phyloP scores from a whole-genome alignment of 140 eudicot species.

The Ambrosia hybrid region DNA sequence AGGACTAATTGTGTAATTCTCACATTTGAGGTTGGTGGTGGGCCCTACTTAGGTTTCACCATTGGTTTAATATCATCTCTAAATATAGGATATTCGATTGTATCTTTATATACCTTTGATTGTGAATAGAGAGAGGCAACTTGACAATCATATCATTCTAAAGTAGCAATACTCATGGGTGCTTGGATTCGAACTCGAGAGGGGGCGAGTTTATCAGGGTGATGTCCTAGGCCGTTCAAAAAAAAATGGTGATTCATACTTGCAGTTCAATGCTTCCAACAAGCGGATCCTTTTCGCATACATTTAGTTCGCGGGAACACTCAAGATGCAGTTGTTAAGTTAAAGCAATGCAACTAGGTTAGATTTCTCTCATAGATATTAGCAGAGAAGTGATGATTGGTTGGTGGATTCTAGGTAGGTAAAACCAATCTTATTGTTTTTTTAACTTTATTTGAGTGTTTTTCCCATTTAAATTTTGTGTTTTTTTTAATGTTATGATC shows the following conservation, averaged over 20 bases:
- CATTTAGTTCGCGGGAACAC: slow-evolving; percentile 64
- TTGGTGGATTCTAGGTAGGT: slow-evolving; percentile 50
- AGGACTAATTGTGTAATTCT: no score
- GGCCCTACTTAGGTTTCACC: no score
- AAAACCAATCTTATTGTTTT: slow-evolving; percentile 29
- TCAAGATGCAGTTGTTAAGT: slow-evolving; percentile 60
- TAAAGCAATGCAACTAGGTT: slow-evolving; percentile 59
- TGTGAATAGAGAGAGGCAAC: no score
- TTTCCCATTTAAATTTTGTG: slow-evolving; percentile 19
- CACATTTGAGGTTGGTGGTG: no score
- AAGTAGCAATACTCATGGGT: no score
- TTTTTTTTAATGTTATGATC: slow-evolving; percentile 6
- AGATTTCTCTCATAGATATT: slow-evolving; percentile 46
- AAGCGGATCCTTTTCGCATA: slow-evolving; percentile 65
- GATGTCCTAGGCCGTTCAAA: no score
- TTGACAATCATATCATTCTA: no score
- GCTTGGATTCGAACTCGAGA: no score
- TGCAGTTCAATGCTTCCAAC: slow-evolving; percentile 75
- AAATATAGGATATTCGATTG: no score
- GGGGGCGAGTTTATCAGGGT: no score
- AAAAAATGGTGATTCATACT: slow-evolving; percentile 14
- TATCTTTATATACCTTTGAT: no score
- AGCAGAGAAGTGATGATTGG: slow-evolving; percentile 22
- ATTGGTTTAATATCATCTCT: no score
- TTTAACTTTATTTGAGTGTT: slow-evolving; percentile 21